Conservation (phyloP, 495 filamentous ascomycete species). For the Penicillium longicatenatum region DNA sequence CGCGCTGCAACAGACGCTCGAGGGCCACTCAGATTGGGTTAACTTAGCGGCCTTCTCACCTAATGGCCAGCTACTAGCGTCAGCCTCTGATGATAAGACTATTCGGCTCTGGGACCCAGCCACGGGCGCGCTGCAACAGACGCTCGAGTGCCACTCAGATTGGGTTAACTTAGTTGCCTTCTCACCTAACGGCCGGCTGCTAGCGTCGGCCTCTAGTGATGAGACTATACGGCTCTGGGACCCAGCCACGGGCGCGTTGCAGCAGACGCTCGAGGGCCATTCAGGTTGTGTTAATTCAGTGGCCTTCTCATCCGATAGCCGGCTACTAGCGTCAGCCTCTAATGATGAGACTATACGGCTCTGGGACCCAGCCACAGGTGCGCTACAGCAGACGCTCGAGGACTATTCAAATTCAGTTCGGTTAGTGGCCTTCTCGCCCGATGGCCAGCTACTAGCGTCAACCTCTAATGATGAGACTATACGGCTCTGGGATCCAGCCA, state of each 20-base stretch:
- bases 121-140: neutral
- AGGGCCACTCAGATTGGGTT: constrained; percentile 4
- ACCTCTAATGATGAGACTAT: constrained; percentile 22
- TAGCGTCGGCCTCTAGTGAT: neutral
- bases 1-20: neutral
- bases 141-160: constrained; percentile 18
- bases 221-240: neutral
- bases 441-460: constrained; percentile 17
- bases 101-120: constrained; percentile 2
- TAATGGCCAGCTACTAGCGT: constrained; percentile 23
- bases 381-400: constrained; percentile 19
- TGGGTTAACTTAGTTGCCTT: constrained; percentile 22
- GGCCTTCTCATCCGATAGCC: constrained; percentile 30
- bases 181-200: constrained; percentile 24
- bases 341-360: constrained; percentile 11
- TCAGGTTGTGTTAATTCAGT: constrained; percentile 14
- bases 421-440: constrained; percentile 29
- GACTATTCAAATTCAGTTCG: constrained; percentile 18
- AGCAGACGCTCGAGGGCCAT: constrained; percentile 17
- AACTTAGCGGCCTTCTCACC: constrained; percentile 27
- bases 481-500: constrained; percentile 12
- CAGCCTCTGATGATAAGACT: constrained; percentile 13
- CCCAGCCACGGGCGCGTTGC: neutral
- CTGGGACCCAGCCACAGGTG: constrained; percentile 16
- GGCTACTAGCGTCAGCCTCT: constrained; percentile 23